phyloP scores from a whole-genome alignment of 257 asterid genomes.

The Voacanga thouarsii region DNA sequence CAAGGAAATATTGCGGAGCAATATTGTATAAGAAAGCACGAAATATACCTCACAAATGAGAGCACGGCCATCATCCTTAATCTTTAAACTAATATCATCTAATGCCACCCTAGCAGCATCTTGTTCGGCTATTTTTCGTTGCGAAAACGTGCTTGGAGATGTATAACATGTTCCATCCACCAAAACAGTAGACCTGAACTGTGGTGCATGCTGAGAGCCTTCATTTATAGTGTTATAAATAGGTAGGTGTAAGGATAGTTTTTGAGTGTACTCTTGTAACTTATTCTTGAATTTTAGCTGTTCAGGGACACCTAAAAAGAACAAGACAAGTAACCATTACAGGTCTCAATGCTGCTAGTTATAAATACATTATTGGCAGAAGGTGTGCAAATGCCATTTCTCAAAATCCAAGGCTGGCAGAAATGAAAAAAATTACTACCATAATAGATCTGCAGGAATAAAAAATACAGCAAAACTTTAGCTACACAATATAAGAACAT shows the following conservation, averaged over 20 bases:
- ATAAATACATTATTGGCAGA: background rate
- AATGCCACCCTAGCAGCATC: conserved; percentile 55
- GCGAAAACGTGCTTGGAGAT: conserved; percentile 31
- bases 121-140: conserved; percentile 46
- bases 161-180: conserved; percentile 37
- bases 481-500: background rate
- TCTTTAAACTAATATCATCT: conserved; percentile 23
- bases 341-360: too few relatives aligned
- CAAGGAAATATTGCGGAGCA: background rate
- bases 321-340: background rate
- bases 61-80: conserved; percentile 36
- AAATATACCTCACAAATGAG: conserved; percentile 37
- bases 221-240: conserved; percentile 19
- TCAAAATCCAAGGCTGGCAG: background rate
- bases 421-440: background rate
- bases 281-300: conserved; percentile 13
- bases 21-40: background rate
- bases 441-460: background rate
- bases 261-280: conserved; percentile 31
- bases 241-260: conserved; percentile 17
- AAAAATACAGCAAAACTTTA: background rate
- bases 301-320: conserved; percentile 14
- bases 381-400: background rate
- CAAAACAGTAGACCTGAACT: conserved; percentile 36
- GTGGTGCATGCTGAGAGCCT: conserved; percentile 31